These are phyloP conservation scores for Zymoseptoria passerinii DNA, from an alignment of 2,329 filamentous ascomycete species.

Conservation along the genomic window DNA sequence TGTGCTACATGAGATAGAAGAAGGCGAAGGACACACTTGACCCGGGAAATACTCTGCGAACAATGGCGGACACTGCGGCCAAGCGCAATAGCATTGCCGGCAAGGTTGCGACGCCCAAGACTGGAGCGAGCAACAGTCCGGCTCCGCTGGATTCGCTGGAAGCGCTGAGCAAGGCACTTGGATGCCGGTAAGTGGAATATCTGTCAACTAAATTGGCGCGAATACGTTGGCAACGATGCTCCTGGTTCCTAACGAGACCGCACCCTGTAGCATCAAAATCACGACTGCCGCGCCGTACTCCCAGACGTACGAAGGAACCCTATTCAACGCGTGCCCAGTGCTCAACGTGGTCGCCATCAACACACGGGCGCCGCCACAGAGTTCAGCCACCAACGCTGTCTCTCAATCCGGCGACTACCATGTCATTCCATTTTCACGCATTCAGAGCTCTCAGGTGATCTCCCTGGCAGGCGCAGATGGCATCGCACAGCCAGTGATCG, in stretches of 20 bases:
- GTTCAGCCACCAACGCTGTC: conserved; percentile 33
- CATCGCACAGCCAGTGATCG: conserved; percentile 37
- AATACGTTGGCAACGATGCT: neutral
- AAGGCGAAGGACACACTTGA: neutral
- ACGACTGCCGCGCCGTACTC: conserved; percentile 45
- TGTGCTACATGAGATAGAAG: neutral
- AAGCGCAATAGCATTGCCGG: conserved; percentile 49
- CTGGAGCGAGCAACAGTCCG: conserved; percentile 25
- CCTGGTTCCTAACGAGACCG: neutral
- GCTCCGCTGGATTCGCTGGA: conserved; percentile 39
- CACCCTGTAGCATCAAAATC: conserved; percentile 45
- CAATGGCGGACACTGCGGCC: conserved; percentile 45
- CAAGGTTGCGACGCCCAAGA: conserved; percentile 47
- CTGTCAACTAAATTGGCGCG: neutral
- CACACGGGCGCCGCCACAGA: conserved; percentile 40
- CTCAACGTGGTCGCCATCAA: conserved; percentile 56
- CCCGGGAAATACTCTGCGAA: neutral
- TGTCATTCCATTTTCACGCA: conserved; percentile 52
- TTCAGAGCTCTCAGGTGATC: conserved; percentile 50
- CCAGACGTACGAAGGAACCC: conserved; percentile 50
- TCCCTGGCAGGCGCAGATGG: conserved; percentile 40
- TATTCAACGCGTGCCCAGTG: conserved; percentile 54
- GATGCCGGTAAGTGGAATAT: conserved; percentile 47
- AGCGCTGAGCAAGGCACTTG: conserved; percentile 51
- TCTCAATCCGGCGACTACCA: conserved; percentile 48